Evolutionary conservation across 768 basidiomycete species (phyloP), one percentile per base, ranked within the genome.

Genomic region (Boletus fagicola): DNA sequence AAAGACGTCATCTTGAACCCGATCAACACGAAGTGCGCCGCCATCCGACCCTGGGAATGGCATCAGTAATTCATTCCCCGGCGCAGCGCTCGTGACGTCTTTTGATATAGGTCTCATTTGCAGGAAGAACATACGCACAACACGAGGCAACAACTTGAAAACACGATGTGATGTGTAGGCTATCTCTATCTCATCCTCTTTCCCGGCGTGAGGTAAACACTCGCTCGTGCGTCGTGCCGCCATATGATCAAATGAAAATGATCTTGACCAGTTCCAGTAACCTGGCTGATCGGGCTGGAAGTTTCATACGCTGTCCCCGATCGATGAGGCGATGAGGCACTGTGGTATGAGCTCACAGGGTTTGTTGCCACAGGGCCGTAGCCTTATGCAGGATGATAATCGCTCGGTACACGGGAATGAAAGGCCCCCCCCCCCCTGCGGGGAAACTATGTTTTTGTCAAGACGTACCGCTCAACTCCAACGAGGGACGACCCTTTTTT

Each of bases 401-500:
- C 40, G 61, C 47, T 56, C 51, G 50, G 35, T 44, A 16, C 39
- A 44, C 53, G 60, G 60, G 60, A 63, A 63, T 63, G 57, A 63
- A 56, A 15, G 24, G 20, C 4, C 36, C 30, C 28, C 28, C n/a
- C n/a, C 52, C 18, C 49, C 49, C 51, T 62, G 51, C 56, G 61
- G 56, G 62, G 62, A 58, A 58, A 54, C 20, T 9, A 49, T 56
- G 22, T 3, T 36, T 39, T 31, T 10, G 26, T 18, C 8, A 30
- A 8, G 22, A 26, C 31, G 7, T 8, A 18, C 38, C 4, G 20
- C 16, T 18, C 38, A 38, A 10, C 20, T 30, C 46, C 56, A 54
- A 51, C 50, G 50, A 36, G 57, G 39, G 49, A 55, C 22, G 53
- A 54, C 36, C 36, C 53, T 18, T 13, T 38, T 24, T 2, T 38